Conservation (phyloP, 441 rosid species). For the Populus trichocarpa region DNA sequence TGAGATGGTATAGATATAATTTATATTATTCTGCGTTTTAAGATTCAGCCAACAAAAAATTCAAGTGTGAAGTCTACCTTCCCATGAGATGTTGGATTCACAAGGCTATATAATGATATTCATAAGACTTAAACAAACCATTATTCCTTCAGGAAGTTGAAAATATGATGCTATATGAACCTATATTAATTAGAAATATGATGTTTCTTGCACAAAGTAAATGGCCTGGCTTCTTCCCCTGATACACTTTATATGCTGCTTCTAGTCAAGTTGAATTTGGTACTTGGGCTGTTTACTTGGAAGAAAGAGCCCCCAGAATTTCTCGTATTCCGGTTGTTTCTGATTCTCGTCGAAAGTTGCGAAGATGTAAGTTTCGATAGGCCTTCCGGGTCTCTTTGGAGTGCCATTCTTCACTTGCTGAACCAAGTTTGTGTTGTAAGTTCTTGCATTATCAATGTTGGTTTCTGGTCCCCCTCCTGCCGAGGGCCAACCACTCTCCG, state of each 20-base stretch:
- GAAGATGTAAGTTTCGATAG: slow-evolving; percentile 52
- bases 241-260: neutral
- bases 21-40: no score
- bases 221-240: neutral
- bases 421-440: slow-evolving; percentile 41
- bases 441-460: slow-evolving; percentile 30
- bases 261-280: slow-evolving; percentile 28
- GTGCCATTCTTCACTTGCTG: slow-evolving; percentile 43
- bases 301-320: slow-evolving; percentile 12
- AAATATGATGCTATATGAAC: neutral
- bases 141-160: neutral
- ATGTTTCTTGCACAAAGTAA: neutral
- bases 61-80: no score
- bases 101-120: neutral
- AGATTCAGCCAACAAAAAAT: no score
- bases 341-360: slow-evolving; percentile 43
- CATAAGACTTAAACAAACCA: neutral
- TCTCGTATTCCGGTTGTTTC: slow-evolving; percentile 39
- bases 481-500: slow-evolving; percentile 56
- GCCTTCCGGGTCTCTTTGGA: slow-evolving; percentile 39
- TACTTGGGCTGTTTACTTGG: slow-evolving; percentile 39
- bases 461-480: slow-evolving; percentile 29
- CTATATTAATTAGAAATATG: neutral
- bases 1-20: no score
- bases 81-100: no score